Conservation (phyloP, 345 rosid species). For the Melastoma malabathricum region DNA sequence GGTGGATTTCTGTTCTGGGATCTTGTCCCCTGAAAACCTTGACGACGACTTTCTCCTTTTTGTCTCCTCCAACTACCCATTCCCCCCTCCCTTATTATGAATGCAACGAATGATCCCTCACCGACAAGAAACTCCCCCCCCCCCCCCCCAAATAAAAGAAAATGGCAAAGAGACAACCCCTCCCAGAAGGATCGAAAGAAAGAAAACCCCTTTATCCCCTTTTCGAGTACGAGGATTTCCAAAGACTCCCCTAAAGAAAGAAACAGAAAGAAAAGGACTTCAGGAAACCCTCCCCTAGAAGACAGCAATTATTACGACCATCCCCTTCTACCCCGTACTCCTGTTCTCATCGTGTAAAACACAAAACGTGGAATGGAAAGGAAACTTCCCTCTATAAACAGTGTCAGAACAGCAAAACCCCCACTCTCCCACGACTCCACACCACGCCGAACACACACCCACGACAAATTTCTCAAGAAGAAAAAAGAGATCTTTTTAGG, state of each 20-base stretch:
- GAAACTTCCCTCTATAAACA: too few relatives aligned
- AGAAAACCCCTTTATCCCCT: neutral
- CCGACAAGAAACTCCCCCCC: neutral
- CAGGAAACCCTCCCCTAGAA: too few relatives aligned
- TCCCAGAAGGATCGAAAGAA: neutral
- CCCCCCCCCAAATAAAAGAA: neutral
- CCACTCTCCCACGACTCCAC: too few relatives aligned
- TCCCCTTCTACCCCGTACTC: too few relatives aligned
- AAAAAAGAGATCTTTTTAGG: too few relatives aligned
- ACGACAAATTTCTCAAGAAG: too few relatives aligned
- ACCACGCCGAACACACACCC: too few relatives aligned
- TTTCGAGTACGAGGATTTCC: slow-evolving; percentile 1
- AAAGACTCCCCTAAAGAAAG: neutral
- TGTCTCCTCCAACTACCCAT: slow-evolving; percentile 4
- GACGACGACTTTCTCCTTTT: neutral
- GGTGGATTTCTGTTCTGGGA: neutral
- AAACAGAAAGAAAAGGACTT: too few relatives aligned
- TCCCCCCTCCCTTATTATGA: neutral
- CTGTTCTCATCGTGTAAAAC: too few relatives aligned
- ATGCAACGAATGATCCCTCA: neutral
- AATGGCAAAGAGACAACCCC: neutral
- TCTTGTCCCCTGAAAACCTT: neutral
- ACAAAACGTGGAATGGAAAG: too few relatives aligned
- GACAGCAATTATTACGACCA: too few relatives aligned
- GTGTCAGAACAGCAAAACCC: too few relatives aligned